Conservation (phyloP, 306 rosid genomes). For the Fragaria iinumae region DNA sequence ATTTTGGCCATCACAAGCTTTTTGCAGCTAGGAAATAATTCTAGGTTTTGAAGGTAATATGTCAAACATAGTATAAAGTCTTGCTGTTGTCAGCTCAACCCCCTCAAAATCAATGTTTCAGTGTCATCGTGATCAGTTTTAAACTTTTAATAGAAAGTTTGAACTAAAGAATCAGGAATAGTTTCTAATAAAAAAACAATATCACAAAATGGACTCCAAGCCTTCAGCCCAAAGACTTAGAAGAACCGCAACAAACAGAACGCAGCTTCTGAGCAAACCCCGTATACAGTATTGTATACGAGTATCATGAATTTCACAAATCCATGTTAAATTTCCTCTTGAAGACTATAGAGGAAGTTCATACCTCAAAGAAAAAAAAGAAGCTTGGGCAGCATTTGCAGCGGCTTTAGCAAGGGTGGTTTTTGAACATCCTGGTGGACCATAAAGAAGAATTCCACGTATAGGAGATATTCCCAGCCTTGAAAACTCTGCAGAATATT, state of each 20-base stretch:
- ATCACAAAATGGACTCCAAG: background rate
- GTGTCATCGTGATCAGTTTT: background rate
- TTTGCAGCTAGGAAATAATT: background rate
- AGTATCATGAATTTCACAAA: background rate
- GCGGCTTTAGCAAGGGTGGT: conserved; percentile 97
- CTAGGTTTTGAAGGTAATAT: background rate
- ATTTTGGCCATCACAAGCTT: too few relatives aligned
- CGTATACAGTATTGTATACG: background rate
- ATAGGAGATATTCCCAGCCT: conserved; percentile 85
- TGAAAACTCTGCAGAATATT: conserved; percentile 58
- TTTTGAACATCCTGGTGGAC: conserved; percentile 98
- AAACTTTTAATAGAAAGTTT: background rate
- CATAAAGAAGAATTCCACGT: conserved; percentile 90
- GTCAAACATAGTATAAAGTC: background rate
- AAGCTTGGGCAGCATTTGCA: conserved; percentile 88
- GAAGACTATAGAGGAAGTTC: conserved; percentile 6
- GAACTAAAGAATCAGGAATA: background rate
- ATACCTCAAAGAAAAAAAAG: conserved; percentile 92
- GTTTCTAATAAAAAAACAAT: background rate
- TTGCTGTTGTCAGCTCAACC: background rate
- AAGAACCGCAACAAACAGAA: background rate
- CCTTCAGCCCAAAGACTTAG: background rate
- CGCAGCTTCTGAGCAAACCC: background rate
- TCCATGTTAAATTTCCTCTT: background rate
- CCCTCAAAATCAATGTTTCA: background rate